phyloP scores from a whole-genome alignment of 2,329 filamentous ascomycete genomes.

The Rhytidhysteron rufulum region DNA sequence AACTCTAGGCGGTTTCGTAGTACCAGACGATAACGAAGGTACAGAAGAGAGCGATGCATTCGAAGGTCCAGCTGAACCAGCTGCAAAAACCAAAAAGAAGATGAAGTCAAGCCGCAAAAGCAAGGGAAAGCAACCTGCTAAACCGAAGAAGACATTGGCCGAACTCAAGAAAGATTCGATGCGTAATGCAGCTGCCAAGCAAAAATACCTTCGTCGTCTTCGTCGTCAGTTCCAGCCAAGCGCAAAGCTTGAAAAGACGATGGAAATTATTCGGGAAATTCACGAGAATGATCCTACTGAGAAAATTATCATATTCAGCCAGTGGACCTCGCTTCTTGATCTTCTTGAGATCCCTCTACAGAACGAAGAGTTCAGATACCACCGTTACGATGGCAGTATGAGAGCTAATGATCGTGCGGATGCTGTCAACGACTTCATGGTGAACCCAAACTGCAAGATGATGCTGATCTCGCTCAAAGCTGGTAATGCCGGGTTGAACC shows the following conservation, averaged over 20 bases:
- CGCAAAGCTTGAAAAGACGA: slow-evolving; percentile 67
- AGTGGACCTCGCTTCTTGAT: slow-evolving; percentile 76
- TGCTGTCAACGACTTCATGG: slow-evolving; percentile 65
- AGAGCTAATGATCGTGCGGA: slow-evolving; percentile 61
- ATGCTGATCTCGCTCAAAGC: slow-evolving; percentile 78
- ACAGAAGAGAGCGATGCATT: slow-evolving; percentile 19
- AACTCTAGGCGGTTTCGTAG: slow-evolving; percentile 54
- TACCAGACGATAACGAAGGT: slow-evolving; percentile 40
- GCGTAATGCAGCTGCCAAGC: slow-evolving; percentile 62
- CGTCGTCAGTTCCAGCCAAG: slow-evolving; percentile 68
- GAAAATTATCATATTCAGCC: slow-evolving; percentile 79
- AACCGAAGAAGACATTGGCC: slow-evolving; percentile 50
- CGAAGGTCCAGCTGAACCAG: slow-evolving; percentile 18
- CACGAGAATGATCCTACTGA: slow-evolving; percentile 52
- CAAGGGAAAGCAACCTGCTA: slow-evolving; percentile 28
- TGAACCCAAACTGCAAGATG: slow-evolving; percentile 57
- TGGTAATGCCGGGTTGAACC: slow-evolving; percentile 80
- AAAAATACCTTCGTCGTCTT: slow-evolving; percentile 66
- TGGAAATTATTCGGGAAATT: slow-evolving; percentile 59
- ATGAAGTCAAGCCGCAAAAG: slow-evolving; percentile 43
- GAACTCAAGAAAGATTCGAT: slow-evolving; percentile 65
- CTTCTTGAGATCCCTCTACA: slow-evolving; percentile 69
- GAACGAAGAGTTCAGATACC: slow-evolving; percentile 55
- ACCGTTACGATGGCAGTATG: slow-evolving; percentile 77
- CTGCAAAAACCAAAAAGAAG: slow-evolving; percentile 25